These are phyloP conservation scores for Linnemannia elongata DNA, from an alignment of 192 early-diverging fungal species.

Conservation along the genomic window DNA sequence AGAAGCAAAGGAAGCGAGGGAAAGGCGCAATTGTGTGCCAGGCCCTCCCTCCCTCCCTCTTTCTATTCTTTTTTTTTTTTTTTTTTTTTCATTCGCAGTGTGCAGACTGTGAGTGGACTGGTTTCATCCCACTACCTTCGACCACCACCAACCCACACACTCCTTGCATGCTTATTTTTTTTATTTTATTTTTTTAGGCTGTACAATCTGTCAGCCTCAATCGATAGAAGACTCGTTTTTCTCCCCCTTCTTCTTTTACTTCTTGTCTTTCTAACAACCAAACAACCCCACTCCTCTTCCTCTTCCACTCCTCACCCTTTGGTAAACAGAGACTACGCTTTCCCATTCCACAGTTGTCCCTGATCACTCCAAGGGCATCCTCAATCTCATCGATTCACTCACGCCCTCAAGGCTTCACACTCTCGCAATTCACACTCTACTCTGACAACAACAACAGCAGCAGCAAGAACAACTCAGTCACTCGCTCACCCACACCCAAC, in stretches of 20 bases:
- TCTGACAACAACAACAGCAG: too few relatives aligned
- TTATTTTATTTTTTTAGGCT: constrained; percentile 13
- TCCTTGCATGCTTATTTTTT: constrained; percentile 9
- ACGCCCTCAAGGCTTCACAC: neutral
- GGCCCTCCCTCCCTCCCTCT: too few relatives aligned
- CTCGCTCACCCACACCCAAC: too few relatives aligned
- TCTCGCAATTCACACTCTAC: too few relatives aligned
- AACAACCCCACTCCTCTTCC: neutral
- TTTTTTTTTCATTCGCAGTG: neutral
- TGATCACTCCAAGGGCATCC: neutral
- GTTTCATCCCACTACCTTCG: neutral
- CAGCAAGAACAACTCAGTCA: too few relatives aligned
- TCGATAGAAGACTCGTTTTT: neutral
- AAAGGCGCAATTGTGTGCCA: neutral
- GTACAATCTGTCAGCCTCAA: neutral
- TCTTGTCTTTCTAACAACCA: neutral
- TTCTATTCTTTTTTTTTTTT: neutral
- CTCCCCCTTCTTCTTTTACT: neutral
- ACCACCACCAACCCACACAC: neutral
- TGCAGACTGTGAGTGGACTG: neutral
- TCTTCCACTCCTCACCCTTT: neutral
- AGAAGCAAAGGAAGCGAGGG: neutral
- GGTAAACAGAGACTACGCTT: neutral
- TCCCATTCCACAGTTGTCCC: neutral
- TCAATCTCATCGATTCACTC: neutral